phyloP scores from a whole-genome alignment of 2,329 filamentous ascomycete genomes.

The Periconia macrospinosa region DNA sequence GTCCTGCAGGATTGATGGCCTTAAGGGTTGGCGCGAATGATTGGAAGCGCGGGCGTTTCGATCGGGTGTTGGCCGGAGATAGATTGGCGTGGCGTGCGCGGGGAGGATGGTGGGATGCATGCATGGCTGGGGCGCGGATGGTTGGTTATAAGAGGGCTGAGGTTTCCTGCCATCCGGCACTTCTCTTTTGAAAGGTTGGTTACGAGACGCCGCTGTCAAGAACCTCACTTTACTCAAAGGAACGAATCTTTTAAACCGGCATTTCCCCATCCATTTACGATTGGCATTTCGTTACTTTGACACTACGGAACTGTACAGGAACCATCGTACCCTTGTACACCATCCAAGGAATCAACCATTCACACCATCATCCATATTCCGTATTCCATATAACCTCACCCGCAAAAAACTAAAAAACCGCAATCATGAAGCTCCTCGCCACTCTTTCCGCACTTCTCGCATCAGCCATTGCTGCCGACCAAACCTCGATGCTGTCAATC shows the following conservation, averaged over 20 bases:
- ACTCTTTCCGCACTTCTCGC: constrained; percentile 7
- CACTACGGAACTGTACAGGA: no score
- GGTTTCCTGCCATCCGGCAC: not conserved
- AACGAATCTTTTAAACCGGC: not conserved
- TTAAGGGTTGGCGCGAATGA: not conserved
- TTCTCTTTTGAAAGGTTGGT: no score
- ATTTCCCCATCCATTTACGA: no score
- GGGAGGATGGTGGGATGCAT: not conserved
- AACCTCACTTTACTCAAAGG: no score
- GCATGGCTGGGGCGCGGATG: not conserved
- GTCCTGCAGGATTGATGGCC: no score
- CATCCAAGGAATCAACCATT: not conserved
- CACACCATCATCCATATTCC: no score
- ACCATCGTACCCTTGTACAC: not conserved
- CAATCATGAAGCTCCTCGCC: constrained; percentile 8
- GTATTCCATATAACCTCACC: not conserved
- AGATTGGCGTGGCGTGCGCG: not conserved
- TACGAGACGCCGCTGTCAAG: no score
- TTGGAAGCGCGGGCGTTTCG: not conserved
- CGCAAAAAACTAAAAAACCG: not conserved
- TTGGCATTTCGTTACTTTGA: no score
- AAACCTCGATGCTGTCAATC: constrained; percentile 11
- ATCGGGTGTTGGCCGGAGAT: not conserved
- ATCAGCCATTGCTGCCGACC: constrained; percentile 1
- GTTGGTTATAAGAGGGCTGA: not conserved